Evolutionary conservation across 164 flowering plant species (phyloP).

Genomic region (Magnolia sinica): DNA sequence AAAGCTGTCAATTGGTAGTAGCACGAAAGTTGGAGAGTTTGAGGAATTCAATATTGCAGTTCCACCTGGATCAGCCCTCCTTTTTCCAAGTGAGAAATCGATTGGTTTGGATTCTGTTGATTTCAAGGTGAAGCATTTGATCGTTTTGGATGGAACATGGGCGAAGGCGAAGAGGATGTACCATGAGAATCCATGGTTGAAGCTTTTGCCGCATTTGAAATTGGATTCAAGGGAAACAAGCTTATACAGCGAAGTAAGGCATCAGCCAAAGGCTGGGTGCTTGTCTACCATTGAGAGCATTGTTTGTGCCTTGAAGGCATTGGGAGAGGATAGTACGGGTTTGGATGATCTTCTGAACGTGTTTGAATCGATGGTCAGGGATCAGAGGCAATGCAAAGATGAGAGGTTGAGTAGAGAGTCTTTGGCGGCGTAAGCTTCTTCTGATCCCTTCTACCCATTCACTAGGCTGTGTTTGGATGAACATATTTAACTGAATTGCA

Average conservation of each 20-base stretch:
- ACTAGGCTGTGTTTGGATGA: too few species aligned
- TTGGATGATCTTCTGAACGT: constrained; percentile 66
- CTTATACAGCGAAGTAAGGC: constrained; percentile 74
- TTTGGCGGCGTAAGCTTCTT: constrained; percentile 1
- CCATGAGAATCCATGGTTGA: constrained; percentile 86
- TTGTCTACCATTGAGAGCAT: constrained; percentile 91
- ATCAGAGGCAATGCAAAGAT: constrained; percentile 71
- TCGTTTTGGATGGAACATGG: constrained; percentile 97
- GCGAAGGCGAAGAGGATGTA: constrained; percentile 76
- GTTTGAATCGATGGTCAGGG: constrained; percentile 77
- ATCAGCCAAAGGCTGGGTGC: constrained; percentile 67
- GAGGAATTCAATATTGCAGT: constrained; percentile 57
- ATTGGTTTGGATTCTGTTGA: constrained; percentile 32
- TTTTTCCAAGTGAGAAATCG: constrained; percentile 59
- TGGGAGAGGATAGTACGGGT: constrained; percentile 53
- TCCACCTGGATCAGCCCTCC: constrained; percentile 67
- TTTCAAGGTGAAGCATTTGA: constrained; percentile 68
- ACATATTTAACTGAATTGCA: too few species aligned
- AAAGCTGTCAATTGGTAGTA: constrained; percentile 16
- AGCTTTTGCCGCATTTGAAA: constrained; percentile 73
- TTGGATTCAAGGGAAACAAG: constrained; percentile 54
- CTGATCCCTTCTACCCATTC: neutral
- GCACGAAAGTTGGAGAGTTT: constrained; percentile 29
- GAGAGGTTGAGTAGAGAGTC: constrained; percentile 46
- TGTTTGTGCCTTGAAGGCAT: constrained; percentile 60